These are phyloP conservation scores for Fistulifera pelliculosa DNA, from an alignment of 108 stramenopile genomes.

Conservation along the genomic window DNA sequence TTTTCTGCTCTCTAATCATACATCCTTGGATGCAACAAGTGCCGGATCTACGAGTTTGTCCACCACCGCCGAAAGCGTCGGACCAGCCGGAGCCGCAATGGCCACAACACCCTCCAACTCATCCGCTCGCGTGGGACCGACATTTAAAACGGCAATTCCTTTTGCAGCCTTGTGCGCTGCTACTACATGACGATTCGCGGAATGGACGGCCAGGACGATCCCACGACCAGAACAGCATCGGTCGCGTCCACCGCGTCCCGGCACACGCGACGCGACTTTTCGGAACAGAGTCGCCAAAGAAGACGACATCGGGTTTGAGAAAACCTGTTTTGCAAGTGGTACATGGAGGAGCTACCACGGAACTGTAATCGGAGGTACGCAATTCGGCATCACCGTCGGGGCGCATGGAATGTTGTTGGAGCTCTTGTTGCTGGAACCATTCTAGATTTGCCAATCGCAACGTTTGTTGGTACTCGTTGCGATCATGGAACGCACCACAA, in stretches of 20 bases:
- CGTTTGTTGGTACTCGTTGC: slow-evolving; percentile 70
- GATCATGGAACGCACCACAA: slow-evolving; percentile 59
- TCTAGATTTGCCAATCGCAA: slow-evolving; percentile 55
- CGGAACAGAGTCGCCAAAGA: slow-evolving; percentile 89
- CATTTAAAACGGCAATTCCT: slow-evolving; percentile 79
- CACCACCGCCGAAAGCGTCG: slow-evolving; percentile 21
- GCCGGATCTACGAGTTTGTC: not conserved
- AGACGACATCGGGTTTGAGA: slow-evolving; percentile 91
- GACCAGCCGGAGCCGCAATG: slow-evolving; percentile 44
- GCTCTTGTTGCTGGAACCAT: slow-evolving; percentile 44
- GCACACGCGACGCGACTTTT: slow-evolving; percentile 44
- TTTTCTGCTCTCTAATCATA: too few species aligned
- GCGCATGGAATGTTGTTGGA: slow-evolving; percentile 34
- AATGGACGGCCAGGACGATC: slow-evolving; percentile 83
- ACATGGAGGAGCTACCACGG: slow-evolving; percentile 71
- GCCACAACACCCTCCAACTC: slow-evolving; percentile 34
- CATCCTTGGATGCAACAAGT: too few species aligned
- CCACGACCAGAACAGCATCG: slow-evolving; percentile 81
- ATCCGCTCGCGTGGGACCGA: slow-evolving; percentile 82
- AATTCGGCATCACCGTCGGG: slow-evolving; percentile 95
- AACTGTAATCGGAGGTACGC: slow-evolving; percentile 36
- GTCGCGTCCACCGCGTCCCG: slow-evolving; percentile 55
- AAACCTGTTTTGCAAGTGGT: slow-evolving; percentile 63
- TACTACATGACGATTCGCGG: slow-evolving; percentile 76
- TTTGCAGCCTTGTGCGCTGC: slow-evolving; percentile 43